Evolutionary conservation across 192 early-diverging fungal genomes (phyloP), one percentile per base, ranked within the genome.

Genomic region (Rhizophagus sp.): DNA sequence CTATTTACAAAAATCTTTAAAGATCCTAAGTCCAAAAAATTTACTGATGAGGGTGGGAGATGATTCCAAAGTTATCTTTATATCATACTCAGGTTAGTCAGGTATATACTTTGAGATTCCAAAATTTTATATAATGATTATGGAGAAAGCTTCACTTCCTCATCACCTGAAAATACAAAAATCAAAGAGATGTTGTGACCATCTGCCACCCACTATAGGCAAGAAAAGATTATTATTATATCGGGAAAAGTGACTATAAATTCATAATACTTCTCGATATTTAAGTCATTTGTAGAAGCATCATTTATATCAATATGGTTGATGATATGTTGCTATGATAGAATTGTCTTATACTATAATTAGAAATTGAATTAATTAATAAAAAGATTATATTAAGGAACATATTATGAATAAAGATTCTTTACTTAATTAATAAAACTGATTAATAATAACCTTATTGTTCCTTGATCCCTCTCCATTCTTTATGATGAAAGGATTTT

Each of bases 361-460:
- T 52, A 52, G 12, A 30, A 36, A 75, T 36, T 30, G 39, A 75
- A 62, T 75, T 62, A 75, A 62, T 27, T 36, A 75, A 62, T 75
- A 25, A 61, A 25, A 75, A 30, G 52, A 61, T 13, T 75, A 1
- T 9, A 19, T 11, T 19, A 25, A 27, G 30, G 30, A n/a, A 49
- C 4, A 36, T 44, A 10, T 44, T 44, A 13, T 49, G 47, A 49
- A 49, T 49, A 2, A 49, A 49, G 1, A 57, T 30, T 62, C 57
- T 75, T 36, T 62, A 22, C 19, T n/a, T 44, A 39, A 71, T 71
- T n/a, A 1, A 52, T 17, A 75, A 34, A 62, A 75, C 57, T 27
- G n/a, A 75, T 75, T 62, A 75, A 75, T 36, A 75, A 2, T 75
- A 75, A 75, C 27, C 73, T 75, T 75, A 75, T 62, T 33, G 11